Base-by-base conservation (phyloP, 1,139 yeast species). In the Blastobotrys elegans region DNA sequence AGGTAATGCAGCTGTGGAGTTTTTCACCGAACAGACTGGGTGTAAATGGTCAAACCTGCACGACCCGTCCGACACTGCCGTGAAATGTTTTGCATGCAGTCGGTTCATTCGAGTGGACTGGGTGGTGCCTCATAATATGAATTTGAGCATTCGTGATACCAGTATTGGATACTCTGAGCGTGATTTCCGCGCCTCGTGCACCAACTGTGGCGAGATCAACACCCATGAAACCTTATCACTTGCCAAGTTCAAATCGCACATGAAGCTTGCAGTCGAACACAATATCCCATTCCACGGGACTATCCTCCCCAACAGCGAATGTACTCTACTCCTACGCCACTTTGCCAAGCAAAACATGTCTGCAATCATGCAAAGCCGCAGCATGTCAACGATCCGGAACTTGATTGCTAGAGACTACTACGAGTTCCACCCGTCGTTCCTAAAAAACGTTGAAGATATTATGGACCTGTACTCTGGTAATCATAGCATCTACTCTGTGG, bases 401-500 rank as follows among this genome's bases (percentile, higher is more conserved):
- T 10, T 24, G 27, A 24, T 24, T 10, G 27, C 27, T 24, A 6
- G 8, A 5, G 27, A 24, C 10, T 24, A 24, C 10, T 24, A 24
- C 27, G 27, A 24, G 27, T 24, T 24, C 10, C 27, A 24, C 10
- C 27, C 27, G 10, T 6, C 10, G 27, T 24, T 6, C 27, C 27
- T 24, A 10, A 5, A 5, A 24, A 24, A 24, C 4, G 5, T 14
- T 6, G 4, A 14, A n/a, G 6, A 18, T 21, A 24, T 6, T 21
- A 16, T 4, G 5, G 30, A 37, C 20, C 13, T 37, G 30, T 39
- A 39, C 27, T 4, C 17, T 17, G 26, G 29, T 29, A 39, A 39
- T 27, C 33, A 39, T 29, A n/a, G 34, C 4, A 18, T 27, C n/a
- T 51, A 56, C 26, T 39, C 54, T 1, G 40, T 50, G n/a, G 69